Evolutionary conservation across 441 rosid genomes (phyloP), one percentile per base, ranked within the genome.

Genomic region (California macrophylla): DNA sequence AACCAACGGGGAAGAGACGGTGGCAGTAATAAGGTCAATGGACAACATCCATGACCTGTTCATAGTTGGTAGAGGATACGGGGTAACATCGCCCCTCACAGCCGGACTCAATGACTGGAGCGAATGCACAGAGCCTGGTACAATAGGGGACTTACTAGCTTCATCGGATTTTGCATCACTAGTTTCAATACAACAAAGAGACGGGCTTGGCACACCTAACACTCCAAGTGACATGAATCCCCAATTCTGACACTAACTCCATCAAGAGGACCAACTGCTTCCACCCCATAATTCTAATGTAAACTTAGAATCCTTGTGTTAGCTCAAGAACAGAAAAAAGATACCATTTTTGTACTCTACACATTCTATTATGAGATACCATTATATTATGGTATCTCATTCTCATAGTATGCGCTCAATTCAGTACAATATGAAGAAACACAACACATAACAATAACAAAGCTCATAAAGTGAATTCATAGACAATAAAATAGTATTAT

Each of bases 21-120:
- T 94, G 18, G 82, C 95, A 5, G 83, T 85, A 10, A 84, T 90
- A 72, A 85, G 90, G 69, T 61, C 88, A 63, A 82, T 94, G 83
- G 97, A 88, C 77, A 79, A 69, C 58, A 54, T 64, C 29, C 91
- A 92, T 36, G 97, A 94, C 77, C 76, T 94, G 78, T 85, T 90
- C 77, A 83, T 90, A 16, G 95, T 92, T 1, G 98, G 99, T 25
- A 90, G 99, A 86, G 98, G 97, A 52, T 83, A 90, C 80, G 96
- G 93, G 25, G 77, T 78, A 83, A 62, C 65, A 0, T 89, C 94
- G 2, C 92, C 98, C 6, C 78, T 92, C 18, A 90, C 93, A 0
- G 89, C 93, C 0, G 98, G 99, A 26, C 86, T 95, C 42, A 92
- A 93, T 0, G 99, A 92, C 80, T 92, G 98, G 99, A 95, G 99